Evolutionary conservation across 2,329 filamentous ascomycete genomes (phyloP), one percentile per base, ranked within the genome.

Genomic region (Paracoccidioides brasiliensis): DNA sequence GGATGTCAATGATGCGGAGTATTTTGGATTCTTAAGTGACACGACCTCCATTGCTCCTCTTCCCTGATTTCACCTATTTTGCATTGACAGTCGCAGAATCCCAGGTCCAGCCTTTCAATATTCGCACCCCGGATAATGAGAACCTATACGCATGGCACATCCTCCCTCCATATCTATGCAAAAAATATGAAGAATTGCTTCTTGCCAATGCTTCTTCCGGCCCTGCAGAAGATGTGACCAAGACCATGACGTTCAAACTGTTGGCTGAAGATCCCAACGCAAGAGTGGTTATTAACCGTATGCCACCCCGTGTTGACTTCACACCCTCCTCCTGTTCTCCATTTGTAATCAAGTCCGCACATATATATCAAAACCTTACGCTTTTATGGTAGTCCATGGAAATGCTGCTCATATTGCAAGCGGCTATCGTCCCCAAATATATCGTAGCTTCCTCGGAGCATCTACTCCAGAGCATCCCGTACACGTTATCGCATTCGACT

Each of bases 101-200:
- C 62, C 91, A 97, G 72, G 86, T 95, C 2, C 90, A 88, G 5
- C 87, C 91, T 0, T 96, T 97, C 68, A 82, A 80, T 50, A 72
- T 97, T 41, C 73, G 72, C 3, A 93, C 89, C 0, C 75, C 81
- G 1, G 90, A 96, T 67, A 81, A 83, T 42, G 84, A 90, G 69
- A 81, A 76, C 2, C 73, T 97, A 15, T 94, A 93, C 66, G 87
- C 86, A 32, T 97, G 91, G 91, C 91, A 96, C 66, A 79, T 97
- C 55, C 74, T 96, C 51, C 91, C 91, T 0, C 71, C 94, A 5
- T 82, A 85, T 53, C 74, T 88, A 0, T 95, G 94, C 67, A 75
- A 82, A 5, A 77, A 85, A 61, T 79, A 95, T 63, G 86, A 94
- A 64, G 71, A 76, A 28, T 72, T 74, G 12, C 73, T 94, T 10